These are phyloP conservation scores for Rhodotorula mucilaginosa DNA, from an alignment of 1,284 basidiomycete genomes.

Conservation along the genomic window DNA sequence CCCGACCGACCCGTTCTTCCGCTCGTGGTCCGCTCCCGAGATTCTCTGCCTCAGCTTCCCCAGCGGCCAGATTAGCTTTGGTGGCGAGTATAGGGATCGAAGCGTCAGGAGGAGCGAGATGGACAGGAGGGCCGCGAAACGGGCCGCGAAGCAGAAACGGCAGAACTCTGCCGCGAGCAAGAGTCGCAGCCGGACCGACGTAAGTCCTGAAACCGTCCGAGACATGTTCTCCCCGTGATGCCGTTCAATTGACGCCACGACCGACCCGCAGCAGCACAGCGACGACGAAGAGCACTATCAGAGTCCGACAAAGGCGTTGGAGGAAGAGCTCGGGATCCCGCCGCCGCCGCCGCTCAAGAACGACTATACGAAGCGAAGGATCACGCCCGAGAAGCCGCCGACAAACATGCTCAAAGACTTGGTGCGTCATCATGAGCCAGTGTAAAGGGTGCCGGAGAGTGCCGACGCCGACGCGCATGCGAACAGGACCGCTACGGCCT, in stretches of 20 bases:
- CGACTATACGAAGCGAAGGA: conserved; percentile 3
- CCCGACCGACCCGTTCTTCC: conserved; percentile 33
- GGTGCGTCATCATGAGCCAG: background rate
- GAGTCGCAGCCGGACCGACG: background rate
- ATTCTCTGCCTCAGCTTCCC: conserved; percentile 34
- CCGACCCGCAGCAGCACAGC: background rate
- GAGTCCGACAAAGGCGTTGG: conserved; percentile 7
- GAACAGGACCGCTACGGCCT: conserved; percentile 15
- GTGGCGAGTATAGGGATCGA: conserved; percentile 26
- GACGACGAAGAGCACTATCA: background rate
- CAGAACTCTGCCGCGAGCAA: background rate
- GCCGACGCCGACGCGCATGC: too few relatives aligned
- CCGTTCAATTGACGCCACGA: too few relatives aligned
- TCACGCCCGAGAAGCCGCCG: background rate
- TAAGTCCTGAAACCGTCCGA: too few relatives aligned
- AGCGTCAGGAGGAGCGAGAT: conserved; percentile 26
- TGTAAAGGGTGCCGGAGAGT: background rate
- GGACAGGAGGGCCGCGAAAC: conserved; percentile 20
- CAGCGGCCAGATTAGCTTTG: conserved; percentile 17
- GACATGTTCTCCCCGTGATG: too few relatives aligned
- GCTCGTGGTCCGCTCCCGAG: conserved; percentile 31
- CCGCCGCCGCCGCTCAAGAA: conserved; percentile 16
- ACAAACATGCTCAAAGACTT: conserved; percentile 11
- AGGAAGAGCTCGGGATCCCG: conserved; percentile 19
- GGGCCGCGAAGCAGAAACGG: conserved; percentile 6